Evolutionary conservation across 2,329 filamentous ascomycete genomes (phyloP).

Genomic region (Cercospora sojina): DNA sequence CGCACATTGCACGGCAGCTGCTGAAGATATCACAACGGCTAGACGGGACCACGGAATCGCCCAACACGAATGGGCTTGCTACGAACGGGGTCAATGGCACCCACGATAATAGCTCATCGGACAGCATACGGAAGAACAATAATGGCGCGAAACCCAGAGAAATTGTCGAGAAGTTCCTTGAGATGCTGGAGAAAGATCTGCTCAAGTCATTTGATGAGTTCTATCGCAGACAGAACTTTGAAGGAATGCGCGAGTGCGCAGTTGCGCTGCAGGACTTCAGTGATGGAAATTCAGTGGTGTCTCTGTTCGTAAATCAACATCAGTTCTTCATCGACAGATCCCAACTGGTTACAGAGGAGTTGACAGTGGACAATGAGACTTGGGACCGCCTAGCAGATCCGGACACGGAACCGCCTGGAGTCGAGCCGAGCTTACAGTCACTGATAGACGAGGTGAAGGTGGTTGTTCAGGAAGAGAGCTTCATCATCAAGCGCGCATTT

Average conservation of each 20-base stretch:
- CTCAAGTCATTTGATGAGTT: constrained; percentile 96
- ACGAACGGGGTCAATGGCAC: constrained; percentile 52
- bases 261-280: constrained; percentile 94
- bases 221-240: constrained; percentile 91
- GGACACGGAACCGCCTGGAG: constrained; percentile 83
- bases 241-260: constrained; percentile 97
- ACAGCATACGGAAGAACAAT: constrained; percentile 49
- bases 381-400: constrained; percentile 95
- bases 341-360: constrained; percentile 84
- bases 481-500: constrained; percentile 94
- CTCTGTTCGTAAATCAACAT: constrained; percentile 96
- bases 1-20: constrained; percentile 88
- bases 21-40: constrained; percentile 91
- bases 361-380: constrained; percentile 66
- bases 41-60: constrained; percentile 60
- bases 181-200: constrained; percentile 91
- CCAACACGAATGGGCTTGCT: constrained; percentile 35
- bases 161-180: constrained; percentile 93
- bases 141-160: constrained; percentile 62
- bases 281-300: constrained; percentile 91
- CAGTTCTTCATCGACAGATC: constrained; percentile 98
- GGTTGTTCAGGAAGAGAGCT: constrained; percentile 94
- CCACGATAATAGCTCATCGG: constrained; percentile 46
- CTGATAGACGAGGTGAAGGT: constrained; percentile 92
- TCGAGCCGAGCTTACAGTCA: constrained; percentile 89